These are phyloP conservation scores for Phytophthora sojae DNA, from an alignment of 352 stramenopile species.

Conservation along the genomic window DNA sequence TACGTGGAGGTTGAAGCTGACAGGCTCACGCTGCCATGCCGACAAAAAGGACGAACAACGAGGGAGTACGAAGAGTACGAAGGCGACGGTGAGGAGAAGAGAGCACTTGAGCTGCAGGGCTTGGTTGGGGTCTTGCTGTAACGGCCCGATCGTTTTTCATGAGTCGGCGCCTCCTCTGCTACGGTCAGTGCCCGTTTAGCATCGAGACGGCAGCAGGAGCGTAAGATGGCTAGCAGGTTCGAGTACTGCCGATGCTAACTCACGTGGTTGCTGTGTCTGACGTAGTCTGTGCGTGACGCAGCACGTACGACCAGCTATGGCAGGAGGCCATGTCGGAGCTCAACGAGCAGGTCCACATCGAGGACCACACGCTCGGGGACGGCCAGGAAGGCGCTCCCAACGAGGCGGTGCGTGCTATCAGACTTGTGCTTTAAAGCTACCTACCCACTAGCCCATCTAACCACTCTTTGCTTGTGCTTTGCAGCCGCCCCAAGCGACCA, in stretches of 20 bases:
- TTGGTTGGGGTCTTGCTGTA: background rate
- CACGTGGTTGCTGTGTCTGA: background rate
- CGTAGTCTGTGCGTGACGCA: conserved; percentile 20
- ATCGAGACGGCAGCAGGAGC: background rate
- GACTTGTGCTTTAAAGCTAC: too few relatives aligned
- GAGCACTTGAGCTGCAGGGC: background rate
- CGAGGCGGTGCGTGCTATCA: conserved; percentile 40
- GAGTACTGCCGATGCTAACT: background rate
- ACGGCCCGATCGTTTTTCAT: background rate
- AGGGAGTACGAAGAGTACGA: background rate
- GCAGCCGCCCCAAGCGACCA: conserved; percentile 74
- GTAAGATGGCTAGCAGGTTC: conserved; percentile 49
- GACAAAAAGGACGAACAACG: conserved; percentile 16
- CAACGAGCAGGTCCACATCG: conserved; percentile 93
- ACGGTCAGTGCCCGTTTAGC: background rate
- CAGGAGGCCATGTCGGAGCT: conserved; percentile 93
- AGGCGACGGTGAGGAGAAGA: background rate
- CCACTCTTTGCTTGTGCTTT: background rate
- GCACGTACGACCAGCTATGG: conserved; percentile 91
- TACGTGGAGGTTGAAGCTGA: background rate
- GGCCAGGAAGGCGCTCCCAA: conserved; percentile 38
- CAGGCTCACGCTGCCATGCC: conserved; percentile 16
- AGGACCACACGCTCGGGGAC: conserved; percentile 79
- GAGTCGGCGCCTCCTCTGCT: background rate
- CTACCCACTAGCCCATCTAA: background rate